Conservation (phyloP, 257 asterid genomes). For the Petunia axillaris region DNA sequence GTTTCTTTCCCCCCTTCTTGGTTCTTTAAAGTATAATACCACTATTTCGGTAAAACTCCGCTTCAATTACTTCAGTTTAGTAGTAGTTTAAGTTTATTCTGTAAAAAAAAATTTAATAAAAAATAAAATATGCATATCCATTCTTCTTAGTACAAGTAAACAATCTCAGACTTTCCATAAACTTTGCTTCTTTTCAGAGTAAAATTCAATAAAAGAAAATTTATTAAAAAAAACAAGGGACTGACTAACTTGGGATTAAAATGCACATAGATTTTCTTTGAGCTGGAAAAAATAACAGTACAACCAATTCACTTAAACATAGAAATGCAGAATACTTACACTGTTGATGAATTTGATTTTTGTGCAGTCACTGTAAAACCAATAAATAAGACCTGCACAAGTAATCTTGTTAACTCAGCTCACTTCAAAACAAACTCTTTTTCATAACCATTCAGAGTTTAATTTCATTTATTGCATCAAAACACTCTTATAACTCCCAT, state of each 20-base stretch:
- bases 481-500: neutral
- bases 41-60: neutral
- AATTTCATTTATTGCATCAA: constrained; percentile 9
- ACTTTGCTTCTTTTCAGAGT: neutral
- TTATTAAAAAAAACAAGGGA: neutral
- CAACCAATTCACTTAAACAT: neutral
- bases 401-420: neutral
- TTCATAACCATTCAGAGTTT: neutral
- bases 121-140: too few relatives aligned
- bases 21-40: neutral
- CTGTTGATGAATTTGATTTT: constrained; percentile 5
- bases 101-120: neutral
- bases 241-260: constrained; percentile 16
- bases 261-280: neutral
- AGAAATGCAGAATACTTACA: constrained; percentile 25
- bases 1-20: neutral
- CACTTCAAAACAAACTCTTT: neutral
- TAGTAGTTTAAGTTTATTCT: neutral
- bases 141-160: too few relatives aligned
- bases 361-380: constrained; percentile 29
- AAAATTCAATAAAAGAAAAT: neutral
- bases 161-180: too few relatives aligned
- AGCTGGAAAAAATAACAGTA: neutral
- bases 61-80: neutral
- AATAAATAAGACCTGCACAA: constrained; percentile 27